Evolutionary conservation across 148 eudicot species (phyloP).

Genomic region (Limonium bicolor): DNA sequence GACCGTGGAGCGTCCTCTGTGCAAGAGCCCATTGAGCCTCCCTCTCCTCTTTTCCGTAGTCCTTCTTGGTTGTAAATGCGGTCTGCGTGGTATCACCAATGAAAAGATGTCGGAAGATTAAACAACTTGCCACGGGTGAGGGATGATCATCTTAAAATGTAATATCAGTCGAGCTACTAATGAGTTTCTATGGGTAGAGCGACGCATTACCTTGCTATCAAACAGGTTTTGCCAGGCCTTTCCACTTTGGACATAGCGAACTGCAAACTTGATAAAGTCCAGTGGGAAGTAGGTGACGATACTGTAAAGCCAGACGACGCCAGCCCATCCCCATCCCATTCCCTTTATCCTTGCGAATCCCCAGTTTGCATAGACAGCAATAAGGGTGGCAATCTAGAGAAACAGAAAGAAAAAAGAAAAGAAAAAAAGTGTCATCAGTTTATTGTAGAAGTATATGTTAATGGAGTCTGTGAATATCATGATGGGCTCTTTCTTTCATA

Average conservation of each 20-base stretch:
- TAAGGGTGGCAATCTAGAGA: slow-evolving; percentile 95
- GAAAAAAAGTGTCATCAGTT: background rate
- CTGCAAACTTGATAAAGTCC: slow-evolving; percentile 64
- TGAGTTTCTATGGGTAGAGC: background rate
- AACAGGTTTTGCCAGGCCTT: slow-evolving; percentile 84
- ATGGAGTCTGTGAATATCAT: background rate
- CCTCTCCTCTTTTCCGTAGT: slow-evolving; percentile 86
- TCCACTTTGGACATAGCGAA: slow-evolving; percentile 79
- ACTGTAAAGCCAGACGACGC: slow-evolving; percentile 83
- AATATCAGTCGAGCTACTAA: too few species aligned
- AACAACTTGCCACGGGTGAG: background rate
- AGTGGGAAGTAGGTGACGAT: slow-evolving; percentile 74
- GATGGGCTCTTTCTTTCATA: background rate
- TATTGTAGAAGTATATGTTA: background rate
- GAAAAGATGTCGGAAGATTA: background rate
- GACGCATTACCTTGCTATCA: slow-evolving; percentile 59
- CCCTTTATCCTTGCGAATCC: slow-evolving; percentile 74
- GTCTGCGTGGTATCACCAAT: slow-evolving; percentile 18
- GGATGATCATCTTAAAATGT: too few species aligned
- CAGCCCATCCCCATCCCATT: slow-evolving; percentile 99
- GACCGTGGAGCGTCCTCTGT: slow-evolving; percentile 87
- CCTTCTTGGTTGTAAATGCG: slow-evolving; percentile 81
- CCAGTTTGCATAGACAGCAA: slow-evolving; percentile 91
- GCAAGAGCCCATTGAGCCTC: slow-evolving; percentile 95
- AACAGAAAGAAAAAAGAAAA: too few species aligned